A percentile compares a stretch with the other conserved stretches of the same genome.
These are phyloP conservation scores for Ustilago curta DNA, from an alignment of 1,284 basidiomycete species.

Conservation along the genomic window DNA sequence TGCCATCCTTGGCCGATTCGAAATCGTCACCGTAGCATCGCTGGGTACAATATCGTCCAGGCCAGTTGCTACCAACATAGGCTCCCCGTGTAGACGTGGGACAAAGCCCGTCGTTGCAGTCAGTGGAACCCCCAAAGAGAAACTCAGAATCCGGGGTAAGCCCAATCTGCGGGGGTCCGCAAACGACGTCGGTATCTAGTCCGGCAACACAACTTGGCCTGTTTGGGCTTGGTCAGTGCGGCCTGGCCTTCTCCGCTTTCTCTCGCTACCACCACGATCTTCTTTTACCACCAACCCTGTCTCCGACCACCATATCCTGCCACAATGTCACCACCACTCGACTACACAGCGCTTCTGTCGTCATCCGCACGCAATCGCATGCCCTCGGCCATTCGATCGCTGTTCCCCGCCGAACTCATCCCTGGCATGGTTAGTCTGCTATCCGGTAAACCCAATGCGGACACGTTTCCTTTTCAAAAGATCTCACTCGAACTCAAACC, in stretches of 20 bases:
- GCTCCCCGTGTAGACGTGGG: too few species aligned
- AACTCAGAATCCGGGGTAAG: constrained; percentile 1
- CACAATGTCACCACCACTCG: constrained; percentile 11
- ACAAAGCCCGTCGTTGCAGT: background rate
- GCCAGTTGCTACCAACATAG: too few species aligned
- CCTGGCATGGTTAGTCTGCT: constrained; percentile 86
- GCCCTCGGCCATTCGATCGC: constrained; percentile 72
- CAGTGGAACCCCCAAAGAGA: background rate
- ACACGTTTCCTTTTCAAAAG: constrained; percentile 87
- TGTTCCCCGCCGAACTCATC: constrained; percentile 80
- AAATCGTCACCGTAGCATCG: too few species aligned
- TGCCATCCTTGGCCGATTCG: too few species aligned
- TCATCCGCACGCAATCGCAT: constrained; percentile 42
- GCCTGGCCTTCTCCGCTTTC: background rate
- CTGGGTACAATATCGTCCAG: too few species aligned
- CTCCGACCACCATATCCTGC: background rate
- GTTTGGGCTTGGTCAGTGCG: constrained; percentile 24
- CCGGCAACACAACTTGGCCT: constrained; percentile 14
- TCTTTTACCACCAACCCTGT: background rate
- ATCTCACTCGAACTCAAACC: constrained; percentile 74
- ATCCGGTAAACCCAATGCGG: constrained; percentile 80
- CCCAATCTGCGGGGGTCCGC: background rate
- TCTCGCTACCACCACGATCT: background rate
- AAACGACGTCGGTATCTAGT: constrained; percentile 21
- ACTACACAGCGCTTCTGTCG: constrained; percentile 31